Percentiles rank a stretch among this genome's conserved stretches.
Conservation (phyloP, 768 basidiomycete genomes). For the Tephrocybe rancida region DNA sequence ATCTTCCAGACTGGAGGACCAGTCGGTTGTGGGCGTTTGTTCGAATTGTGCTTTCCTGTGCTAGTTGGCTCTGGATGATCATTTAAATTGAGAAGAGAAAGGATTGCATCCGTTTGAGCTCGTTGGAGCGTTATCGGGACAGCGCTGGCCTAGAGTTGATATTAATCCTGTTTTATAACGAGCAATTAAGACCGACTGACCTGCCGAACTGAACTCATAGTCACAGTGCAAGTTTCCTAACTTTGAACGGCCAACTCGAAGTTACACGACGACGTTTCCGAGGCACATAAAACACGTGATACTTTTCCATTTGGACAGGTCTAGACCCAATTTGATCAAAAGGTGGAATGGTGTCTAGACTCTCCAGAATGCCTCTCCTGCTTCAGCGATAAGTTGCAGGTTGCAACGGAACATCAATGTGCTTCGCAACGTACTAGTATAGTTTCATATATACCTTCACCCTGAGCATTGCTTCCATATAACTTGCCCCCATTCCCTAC, state of each 20-base stretch:
- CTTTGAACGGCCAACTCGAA: not conserved
- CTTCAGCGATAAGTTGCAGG: too few species aligned
- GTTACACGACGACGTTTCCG: constrained; percentile 5
- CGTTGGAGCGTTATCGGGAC: constrained; percentile 75
- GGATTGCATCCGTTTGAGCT: constrained; percentile 83
- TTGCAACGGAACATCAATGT: not conserved
- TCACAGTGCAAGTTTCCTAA: constrained; percentile 4
- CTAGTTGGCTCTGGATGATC: constrained; percentile 47
- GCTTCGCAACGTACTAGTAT: constrained; percentile 1
- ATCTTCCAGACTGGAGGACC: constrained; percentile 95
- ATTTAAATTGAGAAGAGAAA: constrained; percentile 87
- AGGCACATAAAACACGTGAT: constrained; percentile 15
- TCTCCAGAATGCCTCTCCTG: not conserved
- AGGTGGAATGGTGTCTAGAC: not conserved
- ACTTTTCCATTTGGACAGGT: not conserved
- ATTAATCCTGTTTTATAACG: constrained; percentile 10
- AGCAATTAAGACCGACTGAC: constrained; percentile 20
- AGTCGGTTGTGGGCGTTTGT: constrained; percentile 52
- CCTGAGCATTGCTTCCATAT: too few species aligned
- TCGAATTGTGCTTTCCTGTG: constrained; percentile 38
- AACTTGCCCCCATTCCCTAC: too few species aligned
- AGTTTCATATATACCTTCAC: not conserved
- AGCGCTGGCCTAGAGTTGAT: constrained; percentile 22
- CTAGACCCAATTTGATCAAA: not conserved
- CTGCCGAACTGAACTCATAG: constrained; percentile 38